Percentiles rank a stretch among this genome's conserved stretches.
Conservation (phyloP, 2,329 filamentous ascomycete genomes). For the Pyricularia pennisetigena region DNA sequence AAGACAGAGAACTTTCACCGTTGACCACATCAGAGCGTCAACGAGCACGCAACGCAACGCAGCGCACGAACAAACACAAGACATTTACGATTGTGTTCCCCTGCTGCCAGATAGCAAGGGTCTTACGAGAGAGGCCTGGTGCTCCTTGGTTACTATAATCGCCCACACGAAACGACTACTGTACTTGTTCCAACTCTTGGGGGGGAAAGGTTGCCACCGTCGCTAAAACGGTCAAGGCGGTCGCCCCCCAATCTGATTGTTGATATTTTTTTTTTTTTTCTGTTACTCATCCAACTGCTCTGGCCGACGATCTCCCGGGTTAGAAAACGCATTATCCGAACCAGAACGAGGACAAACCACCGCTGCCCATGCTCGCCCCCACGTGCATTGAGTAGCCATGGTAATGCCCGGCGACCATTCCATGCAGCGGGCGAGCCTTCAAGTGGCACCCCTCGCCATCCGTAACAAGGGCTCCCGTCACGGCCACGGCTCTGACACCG, state of each 20-base stretch:
- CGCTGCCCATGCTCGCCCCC: constrained; percentile 26
- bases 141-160: background rate
- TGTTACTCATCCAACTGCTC: background rate
- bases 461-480: constrained; percentile 27
- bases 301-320: background rate
- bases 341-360: background rate
- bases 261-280: too few relatives aligned
- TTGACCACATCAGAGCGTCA: background rate
- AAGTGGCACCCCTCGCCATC: constrained; percentile 50
- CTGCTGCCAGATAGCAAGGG: background rate
- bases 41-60: background rate
- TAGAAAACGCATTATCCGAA: background rate
- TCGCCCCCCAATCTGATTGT: background rate
- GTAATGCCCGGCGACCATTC: constrained; percentile 37
- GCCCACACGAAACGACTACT: background rate
- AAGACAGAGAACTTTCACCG: too few relatives aligned
- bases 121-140: background rate
- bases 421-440: constrained; percentile 43
- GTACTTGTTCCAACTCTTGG: background rate
- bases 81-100: background rate
- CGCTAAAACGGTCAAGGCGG: background rate
- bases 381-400: constrained; percentile 24
- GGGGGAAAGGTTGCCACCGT: background rate
- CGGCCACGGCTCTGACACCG: constrained; percentile 12
- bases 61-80: background rate